Percentiles rank a stretch among this genome's conserved stretches.
Conservation (phyloP, 2,329 filamentous ascomycete species). For the Malbranchea cinnamomea region DNA sequence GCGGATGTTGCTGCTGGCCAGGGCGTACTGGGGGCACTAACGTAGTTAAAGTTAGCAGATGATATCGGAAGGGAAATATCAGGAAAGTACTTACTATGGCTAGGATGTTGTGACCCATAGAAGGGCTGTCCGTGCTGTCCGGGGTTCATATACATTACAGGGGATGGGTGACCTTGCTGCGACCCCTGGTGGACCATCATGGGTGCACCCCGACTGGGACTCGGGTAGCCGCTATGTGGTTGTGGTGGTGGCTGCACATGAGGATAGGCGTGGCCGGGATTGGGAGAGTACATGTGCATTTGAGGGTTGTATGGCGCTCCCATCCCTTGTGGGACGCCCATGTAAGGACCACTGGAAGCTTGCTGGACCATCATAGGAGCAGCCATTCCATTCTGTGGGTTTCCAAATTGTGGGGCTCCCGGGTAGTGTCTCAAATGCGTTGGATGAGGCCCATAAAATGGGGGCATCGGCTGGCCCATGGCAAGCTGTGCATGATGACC, state of each 20-base stretch:
- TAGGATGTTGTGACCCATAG: conserved; percentile 54
- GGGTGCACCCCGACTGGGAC: conserved; percentile 67
- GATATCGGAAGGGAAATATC: conserved; percentile 17
- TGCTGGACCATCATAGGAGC: conserved; percentile 73
- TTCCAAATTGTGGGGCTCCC: conserved; percentile 57
- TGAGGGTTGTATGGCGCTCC: conserved; percentile 51
- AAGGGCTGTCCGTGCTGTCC: conserved; percentile 61
- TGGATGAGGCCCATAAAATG: conserved; percentile 56
- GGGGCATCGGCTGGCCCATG: conserved; percentile 57
- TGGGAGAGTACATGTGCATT: conserved; percentile 71
- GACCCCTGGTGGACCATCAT: conserved; percentile 95
- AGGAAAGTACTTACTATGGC: conserved; percentile 50
- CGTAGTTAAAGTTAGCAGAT: conserved; percentile 19
- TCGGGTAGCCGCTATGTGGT: conserved; percentile 65
- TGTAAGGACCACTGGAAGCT: conserved; percentile 51
- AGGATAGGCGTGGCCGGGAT: conserved; percentile 53
- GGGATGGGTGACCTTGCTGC: conserved; percentile 63
- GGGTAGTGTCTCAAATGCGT: conserved; percentile 57
- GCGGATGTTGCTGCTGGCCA: conserved; percentile 46
- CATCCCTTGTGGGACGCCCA: conserved; percentile 57
- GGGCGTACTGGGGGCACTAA: conserved; percentile 45
- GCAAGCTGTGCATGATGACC: conserved; percentile 54
- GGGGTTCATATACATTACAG: conserved; percentile 62
- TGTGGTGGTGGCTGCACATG: conserved; percentile 34
- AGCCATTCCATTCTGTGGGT: conserved; percentile 56